phyloP scores from a whole-genome alignment of 1,284 basidiomycete genomes.

The Earliella scabrosa region DNA sequence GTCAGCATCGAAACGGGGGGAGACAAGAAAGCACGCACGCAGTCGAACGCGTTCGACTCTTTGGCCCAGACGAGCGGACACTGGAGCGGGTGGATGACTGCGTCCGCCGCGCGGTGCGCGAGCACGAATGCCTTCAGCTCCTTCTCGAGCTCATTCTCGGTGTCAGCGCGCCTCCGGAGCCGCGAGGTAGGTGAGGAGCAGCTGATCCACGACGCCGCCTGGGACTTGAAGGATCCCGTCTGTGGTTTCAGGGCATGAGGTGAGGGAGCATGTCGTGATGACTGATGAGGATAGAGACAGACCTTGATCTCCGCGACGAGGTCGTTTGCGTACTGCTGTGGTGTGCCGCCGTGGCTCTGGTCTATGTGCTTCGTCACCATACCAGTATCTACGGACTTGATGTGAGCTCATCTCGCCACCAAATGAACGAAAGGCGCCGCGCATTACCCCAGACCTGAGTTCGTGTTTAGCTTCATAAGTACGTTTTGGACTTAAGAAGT shows the following conservation, averaged over 20 bases:
- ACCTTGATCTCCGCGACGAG: conserved; percentile 45
- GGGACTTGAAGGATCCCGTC: conserved; percentile 43
- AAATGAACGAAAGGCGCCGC: background rate
- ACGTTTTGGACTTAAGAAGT: too few species aligned
- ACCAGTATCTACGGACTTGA: conserved; percentile 43
- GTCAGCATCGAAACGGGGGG: too few species aligned
- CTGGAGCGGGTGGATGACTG: conserved; percentile 43
- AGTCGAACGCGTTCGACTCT: conserved; percentile 54
- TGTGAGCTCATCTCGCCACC: background rate
- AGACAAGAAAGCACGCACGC: conserved; percentile 39
- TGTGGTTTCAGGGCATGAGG: conserved; percentile 21
- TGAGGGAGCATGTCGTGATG: background rate
- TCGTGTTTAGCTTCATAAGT: too few species aligned
- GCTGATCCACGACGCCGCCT: conserved; percentile 46
- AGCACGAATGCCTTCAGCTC: too few species aligned
- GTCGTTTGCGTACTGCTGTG: conserved; percentile 40
- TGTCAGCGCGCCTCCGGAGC: conserved; percentile 16
- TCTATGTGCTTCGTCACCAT: conserved; percentile 48
- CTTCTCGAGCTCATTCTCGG: background rate
- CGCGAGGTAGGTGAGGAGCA: too few species aligned
- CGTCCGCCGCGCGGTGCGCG: background rate
- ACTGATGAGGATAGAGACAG: too few species aligned
- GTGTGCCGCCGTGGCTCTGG: conserved; percentile 43
- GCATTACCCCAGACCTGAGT: conserved; percentile 32
- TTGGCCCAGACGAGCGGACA: conserved; percentile 55